These are phyloP conservation scores for Liriodendron chinense DNA, from an alignment of 164 flowering plant genomes.

Conservation along the genomic window DNA sequence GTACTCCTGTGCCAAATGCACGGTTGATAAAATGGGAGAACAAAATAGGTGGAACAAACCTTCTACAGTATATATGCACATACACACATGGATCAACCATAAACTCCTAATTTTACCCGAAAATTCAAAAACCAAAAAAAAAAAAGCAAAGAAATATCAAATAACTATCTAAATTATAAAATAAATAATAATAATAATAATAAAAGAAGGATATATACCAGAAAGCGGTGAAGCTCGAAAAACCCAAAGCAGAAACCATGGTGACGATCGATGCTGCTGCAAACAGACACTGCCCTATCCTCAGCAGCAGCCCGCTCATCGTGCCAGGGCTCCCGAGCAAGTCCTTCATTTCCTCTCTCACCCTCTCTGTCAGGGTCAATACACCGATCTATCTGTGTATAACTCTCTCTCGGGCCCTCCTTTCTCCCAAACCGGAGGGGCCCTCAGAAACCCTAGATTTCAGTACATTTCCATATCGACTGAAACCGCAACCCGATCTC, in stretches of 20 bases:
- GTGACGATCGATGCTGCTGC: slow-evolving; percentile 67
- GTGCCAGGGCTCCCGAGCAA: slow-evolving; percentile 77
- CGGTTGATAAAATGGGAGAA: too few relatives aligned
- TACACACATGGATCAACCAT: too few relatives aligned
- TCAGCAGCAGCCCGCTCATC: slow-evolving; percentile 54
- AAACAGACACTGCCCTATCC: slow-evolving; percentile 67
- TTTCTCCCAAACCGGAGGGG: not conserved
- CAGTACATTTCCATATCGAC: not conserved
- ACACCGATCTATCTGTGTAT: not conserved
- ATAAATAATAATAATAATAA: not conserved
- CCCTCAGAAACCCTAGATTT: slow-evolving; percentile 3
- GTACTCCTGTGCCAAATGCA: too few relatives aligned
- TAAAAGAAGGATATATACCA: slow-evolving; percentile 39
- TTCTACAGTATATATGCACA: too few relatives aligned
- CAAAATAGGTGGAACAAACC: too few relatives aligned
- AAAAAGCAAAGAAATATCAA: not conserved
- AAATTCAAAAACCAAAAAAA: not conserved
- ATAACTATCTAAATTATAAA: not conserved
- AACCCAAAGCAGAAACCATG: slow-evolving; percentile 66
- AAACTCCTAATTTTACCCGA: too few relatives aligned
- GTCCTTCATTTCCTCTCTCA: slow-evolving; percentile 51
- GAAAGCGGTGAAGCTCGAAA: slow-evolving; percentile 74
- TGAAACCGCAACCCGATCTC: not conserved
- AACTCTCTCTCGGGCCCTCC: not conserved
- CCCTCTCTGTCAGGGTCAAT: not conserved